Evolutionary conservation across 179 eudicot genomes (phyloP), one percentile per base, ranked within the genome.

Genomic region (Silene vulgaris): DNA sequence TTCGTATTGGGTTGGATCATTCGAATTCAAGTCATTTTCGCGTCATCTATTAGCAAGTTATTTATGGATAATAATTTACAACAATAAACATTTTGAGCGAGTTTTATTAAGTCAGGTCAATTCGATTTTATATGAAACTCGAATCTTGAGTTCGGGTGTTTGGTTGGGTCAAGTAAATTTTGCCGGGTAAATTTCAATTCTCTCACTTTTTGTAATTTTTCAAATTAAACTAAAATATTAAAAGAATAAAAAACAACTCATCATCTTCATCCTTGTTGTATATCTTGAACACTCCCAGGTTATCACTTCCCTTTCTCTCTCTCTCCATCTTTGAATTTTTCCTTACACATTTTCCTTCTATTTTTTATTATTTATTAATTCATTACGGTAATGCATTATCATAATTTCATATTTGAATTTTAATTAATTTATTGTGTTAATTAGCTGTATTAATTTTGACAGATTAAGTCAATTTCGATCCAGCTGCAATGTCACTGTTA

Each of bases 401-500:
- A 50, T 30, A 50, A 71, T 16, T 23, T 17, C 13, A 8, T 72
- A 2, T 73, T 19, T 65, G 3, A 1, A 0, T 75, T 21, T 70
- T 37, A 4, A 20, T 12, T 23, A 20, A 12, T 52, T 60, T 35
- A 16, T 71, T 20, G 4, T 28, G 23, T 3, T 43, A 21, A 37
- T 2, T n/a, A 32, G 71, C 32, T 26, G 64, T 60, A 28, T 30
- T 30, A 0, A 76, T 20, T 72, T 72, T 32, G 40, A 43, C 48
- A 13, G 78, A 70, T 78, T 74, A 14, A 11, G 84, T 78, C 84
- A 52, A 71, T 78, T 75, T 82, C 82, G 81, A 82, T 82, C 84
- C 71, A 82, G 79, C 79, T 82, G 65, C 81, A 82, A 65, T 82
- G 81, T 78, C 81, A 78, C 75, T 81, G 63, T 77, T 77, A 12